phyloP scores from a whole-genome alignment of 768 basidiomycete genomes.

The Mycena haematopus region DNA sequence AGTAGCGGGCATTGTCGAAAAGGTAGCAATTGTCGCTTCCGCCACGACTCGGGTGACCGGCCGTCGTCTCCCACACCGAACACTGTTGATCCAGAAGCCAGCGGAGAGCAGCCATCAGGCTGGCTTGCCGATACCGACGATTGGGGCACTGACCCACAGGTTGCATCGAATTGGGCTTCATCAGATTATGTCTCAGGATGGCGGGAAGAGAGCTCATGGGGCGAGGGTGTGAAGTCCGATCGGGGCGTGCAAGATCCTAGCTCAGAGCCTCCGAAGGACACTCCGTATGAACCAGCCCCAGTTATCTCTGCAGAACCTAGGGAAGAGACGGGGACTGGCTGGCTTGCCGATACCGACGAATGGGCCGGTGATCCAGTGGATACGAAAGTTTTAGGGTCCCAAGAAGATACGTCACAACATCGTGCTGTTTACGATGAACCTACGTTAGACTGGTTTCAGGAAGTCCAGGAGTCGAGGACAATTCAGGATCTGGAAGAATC shows the following conservation, averaged over 20 bases:
- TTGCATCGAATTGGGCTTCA: background rate
- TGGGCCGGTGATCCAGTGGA: constrained; percentile 3
- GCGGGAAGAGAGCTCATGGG: constrained; percentile 1
- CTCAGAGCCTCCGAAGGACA: background rate
- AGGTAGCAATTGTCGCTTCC: constrained; percentile 11
- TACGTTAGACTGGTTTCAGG: background rate
- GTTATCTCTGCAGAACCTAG: background rate
- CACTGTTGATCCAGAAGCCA: background rate
- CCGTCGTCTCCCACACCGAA: background rate
- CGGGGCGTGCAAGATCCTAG: background rate
- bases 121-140: constrained; percentile 12
- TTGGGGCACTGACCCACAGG: constrained; percentile 4
- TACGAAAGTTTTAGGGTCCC: background rate
- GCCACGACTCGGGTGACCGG: constrained; percentile 2
- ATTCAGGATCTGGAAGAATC: background rate
- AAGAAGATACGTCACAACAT: background rate
- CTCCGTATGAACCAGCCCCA: background rate
- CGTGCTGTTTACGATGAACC: background rate
- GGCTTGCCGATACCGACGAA: constrained; percentile 8
- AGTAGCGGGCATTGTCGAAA: constrained; percentile 12
- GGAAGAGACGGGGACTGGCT: background rate
- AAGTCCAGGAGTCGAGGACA: background rate
- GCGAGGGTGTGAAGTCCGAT: background rate
- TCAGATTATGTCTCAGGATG: background rate
- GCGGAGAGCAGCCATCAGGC: background rate